Evolutionary conservation across 305 asterid species (phyloP).

Genomic region (Solanum hybrid): DNA sequence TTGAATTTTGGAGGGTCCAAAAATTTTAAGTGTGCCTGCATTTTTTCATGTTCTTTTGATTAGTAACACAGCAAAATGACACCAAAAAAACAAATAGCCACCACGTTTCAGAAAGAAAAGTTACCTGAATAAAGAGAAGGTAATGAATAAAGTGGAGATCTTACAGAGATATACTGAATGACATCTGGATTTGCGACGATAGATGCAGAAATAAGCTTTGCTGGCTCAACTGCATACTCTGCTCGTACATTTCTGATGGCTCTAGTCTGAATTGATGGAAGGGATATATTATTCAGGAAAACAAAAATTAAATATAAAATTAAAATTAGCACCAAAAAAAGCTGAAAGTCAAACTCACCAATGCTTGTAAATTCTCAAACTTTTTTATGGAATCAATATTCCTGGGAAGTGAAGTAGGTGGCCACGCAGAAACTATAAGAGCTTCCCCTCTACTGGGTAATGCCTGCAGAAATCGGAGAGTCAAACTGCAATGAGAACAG

Average conservation of each 20-base stretch:
- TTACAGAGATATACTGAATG: conserved; percentile 70
- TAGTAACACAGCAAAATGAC: not conserved
- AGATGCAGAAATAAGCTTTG: conserved; percentile 71
- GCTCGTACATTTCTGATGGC: conserved; percentile 95
- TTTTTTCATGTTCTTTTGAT: not conserved
- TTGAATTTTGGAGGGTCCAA: not conserved
- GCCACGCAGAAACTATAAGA: conserved; percentile 86
- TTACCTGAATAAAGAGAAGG: not conserved
- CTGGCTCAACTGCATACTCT: conserved; percentile 97
- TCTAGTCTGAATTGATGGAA: conserved; percentile 45
- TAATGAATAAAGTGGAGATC: conserved; percentile 18
- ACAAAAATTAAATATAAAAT: not conserved
- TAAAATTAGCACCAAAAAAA: not conserved
- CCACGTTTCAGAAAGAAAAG: not conserved
- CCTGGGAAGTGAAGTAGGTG: conserved; percentile 69
- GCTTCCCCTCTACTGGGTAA: conserved; percentile 72
- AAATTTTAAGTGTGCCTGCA: not conserved
- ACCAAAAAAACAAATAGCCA: not conserved
- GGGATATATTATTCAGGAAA: not conserved
- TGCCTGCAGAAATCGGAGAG: conserved; percentile 37
- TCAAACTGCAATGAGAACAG: conserved; percentile 3
- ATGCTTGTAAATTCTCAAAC: conserved; percentile 82
- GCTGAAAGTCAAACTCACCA: conserved; percentile 38
- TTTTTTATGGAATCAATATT: conserved; percentile 55
- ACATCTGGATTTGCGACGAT: conserved; percentile 84